These are phyloP conservation scores for Stenocarpella maydis DNA, from an alignment of 2,329 filamentous ascomycete genomes.

Conservation along the genomic window DNA sequence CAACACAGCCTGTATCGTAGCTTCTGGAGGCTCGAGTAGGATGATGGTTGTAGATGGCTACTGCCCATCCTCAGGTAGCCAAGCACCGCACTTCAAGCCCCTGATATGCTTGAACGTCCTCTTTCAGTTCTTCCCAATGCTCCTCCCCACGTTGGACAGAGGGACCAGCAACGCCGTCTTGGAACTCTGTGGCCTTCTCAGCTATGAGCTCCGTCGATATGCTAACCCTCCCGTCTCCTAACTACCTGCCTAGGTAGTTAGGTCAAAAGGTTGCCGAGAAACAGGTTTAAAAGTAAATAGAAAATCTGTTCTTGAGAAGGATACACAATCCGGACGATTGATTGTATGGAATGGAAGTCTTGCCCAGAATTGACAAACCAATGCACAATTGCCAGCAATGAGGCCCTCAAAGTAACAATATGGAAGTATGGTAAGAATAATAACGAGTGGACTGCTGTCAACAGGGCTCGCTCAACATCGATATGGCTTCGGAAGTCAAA, in stretches of 20 bases:
- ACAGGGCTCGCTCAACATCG: background rate
- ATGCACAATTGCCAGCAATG: background rate
- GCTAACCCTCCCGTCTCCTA: background rate
- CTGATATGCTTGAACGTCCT: background rate
- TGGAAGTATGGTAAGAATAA: background rate
- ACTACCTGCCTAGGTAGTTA: background rate
- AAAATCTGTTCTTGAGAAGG: background rate
- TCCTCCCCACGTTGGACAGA: background rate
- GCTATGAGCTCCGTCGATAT: background rate
- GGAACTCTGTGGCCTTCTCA: background rate
- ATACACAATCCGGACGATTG: too few species aligned
- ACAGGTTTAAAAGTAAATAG: too few species aligned
- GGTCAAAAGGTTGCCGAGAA: too few species aligned
- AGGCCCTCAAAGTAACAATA: conserved; percentile 24
- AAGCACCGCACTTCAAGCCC: background rate
- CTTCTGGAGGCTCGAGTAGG: background rate
- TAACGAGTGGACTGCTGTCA: background rate
- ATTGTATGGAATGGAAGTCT: background rate
- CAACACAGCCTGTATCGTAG: background rate
- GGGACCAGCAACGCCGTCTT: background rate
- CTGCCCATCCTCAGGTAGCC: too few species aligned
- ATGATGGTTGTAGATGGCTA: background rate
- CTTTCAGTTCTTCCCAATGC: background rate
- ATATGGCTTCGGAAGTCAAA: background rate
- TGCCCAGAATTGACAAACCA: background rate